Conservation (phyloP, 345 rosid genomes). For the Citrus sinensis region DVS_A1.0 CM039162.1:24457501-24458000, state of each 20-base stretch:
- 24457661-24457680: neutral
- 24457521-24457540: neutral
- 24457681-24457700: neutral
- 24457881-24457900: constrained; percentile 16
- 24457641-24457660: no score
- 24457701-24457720: neutral
- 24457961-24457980: constrained; percentile 22
- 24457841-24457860: constrained; percentile 18
- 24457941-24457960: constrained; percentile 1
- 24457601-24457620: neutral
- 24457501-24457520: neutral
- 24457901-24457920: constrained; percentile 4
- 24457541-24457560: neutral
- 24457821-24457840: neutral
- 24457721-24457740: no score
- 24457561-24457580: neutral
- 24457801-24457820: no score
- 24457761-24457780: no score
- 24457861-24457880: neutral
- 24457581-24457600: neutral
- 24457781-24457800: no score
- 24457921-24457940: constrained; percentile 4
- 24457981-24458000: constrained; percentile 18
- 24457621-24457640: neutral
- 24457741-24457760: no score